Base-by-base conservation (phyloP, 495 filamentous ascomycete genomes). In the Acidomyces sp. region DNA sequence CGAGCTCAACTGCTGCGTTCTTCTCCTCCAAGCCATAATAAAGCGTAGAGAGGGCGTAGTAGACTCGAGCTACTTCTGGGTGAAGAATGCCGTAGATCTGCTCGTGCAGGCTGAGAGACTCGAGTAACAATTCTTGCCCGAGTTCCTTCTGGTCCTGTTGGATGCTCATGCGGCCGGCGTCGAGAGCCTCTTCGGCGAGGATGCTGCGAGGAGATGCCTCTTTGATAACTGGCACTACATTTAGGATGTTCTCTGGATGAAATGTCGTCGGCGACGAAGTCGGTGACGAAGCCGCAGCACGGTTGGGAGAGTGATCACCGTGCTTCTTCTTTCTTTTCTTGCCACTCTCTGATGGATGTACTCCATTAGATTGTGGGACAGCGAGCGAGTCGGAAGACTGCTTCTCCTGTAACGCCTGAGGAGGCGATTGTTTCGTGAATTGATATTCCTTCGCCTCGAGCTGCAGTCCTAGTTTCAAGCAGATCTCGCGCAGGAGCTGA, bases 41-140 rank as follows among this genome's bases (percentile, higher is more conserved):
- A 30, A 96, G 70, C 71, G 90, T 92, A 5, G 92, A 93, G 21
- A 99, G 69, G 27, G 80, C 82, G 60, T 92, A 83, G 65, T 99
- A 99, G 24, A 93, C 78, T 58, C 88, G 76, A 39, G 88, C 87
- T 49, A 96, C 87, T 62, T 99, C 92, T 9, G 92, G 85, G 58
- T 99, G 92, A 17, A 99, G 70, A 28, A 95, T 86, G 42, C 92
- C 92, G 54, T 99, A 99, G 54, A 99, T 95, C 62, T 99, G 92
- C 64, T 99, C 92, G 54, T 99, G 85, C 22, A 99, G 70, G 33
- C 90, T 93, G 45, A 99, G 68, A 16, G 86, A 93, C 58, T 99
- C 92, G 32, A 96, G 67, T 26, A 99, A 73, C 36, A 99, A 74
- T 58, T 96, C 90, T 64, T 94, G 88, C 37, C 92, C 92, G 34